phyloP scores from a whole-genome alignment of 2,329 filamentous ascomycete genomes.

The Aspergillus brasiliensis region DNA sequence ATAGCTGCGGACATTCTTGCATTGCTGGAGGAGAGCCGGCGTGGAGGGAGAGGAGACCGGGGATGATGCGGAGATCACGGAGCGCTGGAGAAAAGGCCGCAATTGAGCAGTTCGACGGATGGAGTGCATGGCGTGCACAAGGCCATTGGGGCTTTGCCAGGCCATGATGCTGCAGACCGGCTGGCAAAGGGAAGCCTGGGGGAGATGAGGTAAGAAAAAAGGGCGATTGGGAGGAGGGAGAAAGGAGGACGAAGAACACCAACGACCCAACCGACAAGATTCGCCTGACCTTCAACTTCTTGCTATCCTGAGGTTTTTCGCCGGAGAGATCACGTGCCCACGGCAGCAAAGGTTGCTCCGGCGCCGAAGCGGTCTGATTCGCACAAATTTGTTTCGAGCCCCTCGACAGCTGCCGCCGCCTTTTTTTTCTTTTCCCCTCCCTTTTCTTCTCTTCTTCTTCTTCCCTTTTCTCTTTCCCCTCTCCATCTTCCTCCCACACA shows the following conservation, averaged over 20 bases:
- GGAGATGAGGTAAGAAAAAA: not conserved
- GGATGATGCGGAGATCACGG: conserved; percentile 20
- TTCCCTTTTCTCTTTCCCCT: conserved; percentile 22
- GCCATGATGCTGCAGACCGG: conserved; percentile 33
- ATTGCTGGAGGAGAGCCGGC: conserved; percentile 15
- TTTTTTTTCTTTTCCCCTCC: conserved; percentile 22
- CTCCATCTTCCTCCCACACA: conserved; percentile 18
- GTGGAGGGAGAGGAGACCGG: conserved; percentile 17
- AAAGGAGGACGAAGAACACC: not conserved
- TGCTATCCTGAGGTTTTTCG: conserved; percentile 28
- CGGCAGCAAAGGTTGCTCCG: conserved; percentile 29
- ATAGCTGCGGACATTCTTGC: conserved; percentile 28
- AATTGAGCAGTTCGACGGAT: conserved; percentile 33
- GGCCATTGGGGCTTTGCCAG: conserved; percentile 39
- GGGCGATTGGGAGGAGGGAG: not conserved
- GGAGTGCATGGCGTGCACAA: conserved; percentile 38
- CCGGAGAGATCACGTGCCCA: conserved; percentile 27
- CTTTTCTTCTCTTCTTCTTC: conserved; percentile 21
- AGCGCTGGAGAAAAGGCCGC: conserved; percentile 49
- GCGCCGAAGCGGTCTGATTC: conserved; percentile 26
- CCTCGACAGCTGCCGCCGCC: conserved; percentile 12
- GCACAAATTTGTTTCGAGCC: conserved; percentile 28
- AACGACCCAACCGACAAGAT: not conserved
- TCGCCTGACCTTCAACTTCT: conserved; percentile 9
- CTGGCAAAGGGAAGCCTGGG: conserved; percentile 15